Evolutionary conservation across 106 monocot genomes (phyloP).

Genomic region (Dendrobium nobile): DNA sequence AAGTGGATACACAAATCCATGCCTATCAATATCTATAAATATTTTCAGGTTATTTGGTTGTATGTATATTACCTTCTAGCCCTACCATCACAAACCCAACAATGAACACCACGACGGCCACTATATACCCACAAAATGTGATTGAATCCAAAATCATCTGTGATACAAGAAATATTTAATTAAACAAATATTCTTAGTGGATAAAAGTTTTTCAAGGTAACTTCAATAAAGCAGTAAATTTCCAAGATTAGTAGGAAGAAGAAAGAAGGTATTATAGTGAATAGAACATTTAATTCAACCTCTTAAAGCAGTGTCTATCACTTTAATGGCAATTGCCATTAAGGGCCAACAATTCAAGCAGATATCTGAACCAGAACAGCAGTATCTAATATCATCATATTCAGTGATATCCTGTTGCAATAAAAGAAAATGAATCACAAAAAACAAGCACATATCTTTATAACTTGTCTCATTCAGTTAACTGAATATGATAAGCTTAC

Average conservation of each 20-base stretch:
- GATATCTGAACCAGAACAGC: constrained; percentile 93
- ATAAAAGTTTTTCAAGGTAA: background rate
- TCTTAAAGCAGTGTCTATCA: constrained; percentile 84
- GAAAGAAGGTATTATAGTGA: background rate
- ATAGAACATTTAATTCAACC: constrained; percentile 23
- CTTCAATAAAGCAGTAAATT: background rate
- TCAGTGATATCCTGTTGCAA: constrained; percentile 79
- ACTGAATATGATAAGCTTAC: constrained; percentile 39
- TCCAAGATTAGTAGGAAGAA: background rate
- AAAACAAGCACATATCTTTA: background rate
- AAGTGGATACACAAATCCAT: background rate
- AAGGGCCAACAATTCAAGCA: constrained; percentile 93
- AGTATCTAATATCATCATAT: constrained; percentile 92
- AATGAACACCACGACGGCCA: constrained; percentile 98
- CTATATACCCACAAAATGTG: constrained; percentile 98
- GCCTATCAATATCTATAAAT: background rate
- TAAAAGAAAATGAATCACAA: constrained; percentile 1
- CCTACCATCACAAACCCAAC: constrained; percentile 96
- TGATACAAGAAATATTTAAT: background rate
- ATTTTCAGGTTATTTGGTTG: background rate
- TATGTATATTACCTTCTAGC: constrained; percentile 64
- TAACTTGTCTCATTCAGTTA: constrained; percentile 3
- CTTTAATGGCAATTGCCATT: constrained; percentile 94
- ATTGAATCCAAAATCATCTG: constrained; percentile 99
- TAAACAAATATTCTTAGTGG: background rate